Conservation (phyloP, 202 grass and related monocot species). For the Setaria viridis region DNA sequence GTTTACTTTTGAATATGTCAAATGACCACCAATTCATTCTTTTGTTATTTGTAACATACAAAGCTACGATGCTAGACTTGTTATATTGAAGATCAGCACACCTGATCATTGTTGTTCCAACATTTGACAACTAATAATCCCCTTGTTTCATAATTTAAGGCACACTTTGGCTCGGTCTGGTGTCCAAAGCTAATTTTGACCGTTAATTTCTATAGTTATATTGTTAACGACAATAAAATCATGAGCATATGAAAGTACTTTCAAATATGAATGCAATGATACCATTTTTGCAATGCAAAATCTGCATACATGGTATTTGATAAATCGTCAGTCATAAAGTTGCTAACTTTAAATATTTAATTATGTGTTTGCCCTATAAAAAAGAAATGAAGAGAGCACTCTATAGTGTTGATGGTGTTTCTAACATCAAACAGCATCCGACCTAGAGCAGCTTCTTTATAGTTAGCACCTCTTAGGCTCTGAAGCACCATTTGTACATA, state of each 20-base stretch:
- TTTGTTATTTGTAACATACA: not conserved
- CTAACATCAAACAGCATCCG: not conserved
- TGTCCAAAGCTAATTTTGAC: not conserved
- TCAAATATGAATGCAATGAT: not conserved
- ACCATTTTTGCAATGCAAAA: not conserved
- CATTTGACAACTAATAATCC: not conserved
- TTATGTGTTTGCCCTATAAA: not conserved
- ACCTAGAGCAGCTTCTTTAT: not conserved
- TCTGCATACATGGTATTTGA: not conserved
- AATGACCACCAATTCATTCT: not conserved
- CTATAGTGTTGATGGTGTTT: not conserved
- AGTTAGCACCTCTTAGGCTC: not conserved
- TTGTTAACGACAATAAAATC: not conserved
- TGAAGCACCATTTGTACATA: too few species aligned
- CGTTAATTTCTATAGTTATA: not conserved
- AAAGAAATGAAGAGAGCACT: not conserved
- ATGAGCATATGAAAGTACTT: not conserved
- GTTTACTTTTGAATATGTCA: conserved; percentile 21
- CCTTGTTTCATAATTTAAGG: not conserved
- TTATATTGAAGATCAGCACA: not conserved
- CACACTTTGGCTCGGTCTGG: not conserved
- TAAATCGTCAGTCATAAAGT: not conserved
- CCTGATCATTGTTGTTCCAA: conserved; percentile 36
- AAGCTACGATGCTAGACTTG: not conserved
- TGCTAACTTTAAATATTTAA: not conserved